phyloP scores from a whole-genome alignment of 2,329 filamentous ascomycete genomes.

The Aaosphaeria pasadenensis region DNA sequence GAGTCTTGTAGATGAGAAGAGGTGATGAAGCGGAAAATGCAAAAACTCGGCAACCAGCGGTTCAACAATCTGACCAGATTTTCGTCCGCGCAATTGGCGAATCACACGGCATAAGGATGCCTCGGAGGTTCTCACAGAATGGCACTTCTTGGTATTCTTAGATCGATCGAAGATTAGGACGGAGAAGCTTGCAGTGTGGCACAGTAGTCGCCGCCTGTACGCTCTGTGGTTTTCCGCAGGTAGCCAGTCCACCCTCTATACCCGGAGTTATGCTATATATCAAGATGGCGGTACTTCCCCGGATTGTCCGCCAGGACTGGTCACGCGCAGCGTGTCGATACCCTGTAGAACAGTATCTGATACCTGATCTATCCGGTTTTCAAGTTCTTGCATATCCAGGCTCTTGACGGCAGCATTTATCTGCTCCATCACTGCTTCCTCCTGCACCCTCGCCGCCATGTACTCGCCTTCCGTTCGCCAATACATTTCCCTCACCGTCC shows the following conservation, averaged over 20 bases:
- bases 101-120: too few relatives aligned
- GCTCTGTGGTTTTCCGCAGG: constrained; percentile 9
- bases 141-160: too few relatives aligned
- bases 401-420: constrained; percentile 65
- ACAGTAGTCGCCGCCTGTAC: constrained; percentile 1
- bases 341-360: constrained; percentile 34
- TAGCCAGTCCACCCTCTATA: constrained; percentile 23
- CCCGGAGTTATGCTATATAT: constrained; percentile 7
- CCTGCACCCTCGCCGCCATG: constrained; percentile 74
- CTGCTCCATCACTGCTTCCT: constrained; percentile 69
- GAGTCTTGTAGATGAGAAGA: too few relatives aligned
- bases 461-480: constrained; percentile 75
- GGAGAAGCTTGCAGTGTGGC: too few relatives aligned
- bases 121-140: too few relatives aligned
- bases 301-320: too few relatives aligned
- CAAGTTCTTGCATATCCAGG: constrained; percentile 61
- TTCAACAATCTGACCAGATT: too few relatives aligned
- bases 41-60: too few relatives aligned
- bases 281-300: too few relatives aligned
- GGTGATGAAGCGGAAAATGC: too few relatives aligned
- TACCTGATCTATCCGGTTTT: constrained; percentile 59
- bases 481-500: constrained; percentile 65
- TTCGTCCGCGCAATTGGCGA: too few relatives aligned
- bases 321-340: constrained; percentile 21
- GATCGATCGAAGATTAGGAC: too few relatives aligned